Base-by-base conservation (phyloP, 768 basidiomycete species). In the Peribolospora baueri region DNA sequence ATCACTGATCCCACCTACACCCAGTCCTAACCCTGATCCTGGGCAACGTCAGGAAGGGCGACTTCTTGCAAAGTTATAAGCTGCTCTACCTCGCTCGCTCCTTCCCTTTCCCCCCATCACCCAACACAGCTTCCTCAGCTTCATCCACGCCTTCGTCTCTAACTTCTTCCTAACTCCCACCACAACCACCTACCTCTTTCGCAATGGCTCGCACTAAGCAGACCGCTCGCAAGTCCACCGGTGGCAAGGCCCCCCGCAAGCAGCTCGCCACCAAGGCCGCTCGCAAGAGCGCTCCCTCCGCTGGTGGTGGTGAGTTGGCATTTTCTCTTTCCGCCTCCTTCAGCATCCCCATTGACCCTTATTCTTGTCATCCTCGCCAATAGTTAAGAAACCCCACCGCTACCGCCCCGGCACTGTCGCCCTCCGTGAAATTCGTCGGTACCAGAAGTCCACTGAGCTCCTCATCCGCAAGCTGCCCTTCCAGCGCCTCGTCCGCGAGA, bases 221-320 rank as follows among this genome's bases (percentile, higher is more conserved):
- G 74, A 85, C 82, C 57, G 84, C 82, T 59, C 80, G 81, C 70
- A 84, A 84, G 70, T 83, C 82, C 51, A 84, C 82, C 61, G 82
- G 79, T 75, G 82, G 79, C 70, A 67, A 65, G 70, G 73, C 56
- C 2, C 67, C 67, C 38, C 63, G 67, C 49, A 68, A 69, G 65
- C 68, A 68, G 65, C 70, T 73, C 62, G 71, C 72, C 51, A 70
- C 72, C 65, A 73, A 73, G 67, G 70, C 69, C 54, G 71, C 72
- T 51, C 66, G 70, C 58, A 73, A 73, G 67, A 66, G 65, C 37
- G 66, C 70, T 8, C 55, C 65, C 54, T 25, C 51, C 46, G 52
- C 62, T 45, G 57, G 65, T 43, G 68, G 67, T 57, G 67, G 67
- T 64, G 25, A 25, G 25, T 25, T 25, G 25, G 25, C 25, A 25